Conservation (phyloP, 2,329 filamentous ascomycete genomes). For the Fonsecaea pedrosoi region DNA sequence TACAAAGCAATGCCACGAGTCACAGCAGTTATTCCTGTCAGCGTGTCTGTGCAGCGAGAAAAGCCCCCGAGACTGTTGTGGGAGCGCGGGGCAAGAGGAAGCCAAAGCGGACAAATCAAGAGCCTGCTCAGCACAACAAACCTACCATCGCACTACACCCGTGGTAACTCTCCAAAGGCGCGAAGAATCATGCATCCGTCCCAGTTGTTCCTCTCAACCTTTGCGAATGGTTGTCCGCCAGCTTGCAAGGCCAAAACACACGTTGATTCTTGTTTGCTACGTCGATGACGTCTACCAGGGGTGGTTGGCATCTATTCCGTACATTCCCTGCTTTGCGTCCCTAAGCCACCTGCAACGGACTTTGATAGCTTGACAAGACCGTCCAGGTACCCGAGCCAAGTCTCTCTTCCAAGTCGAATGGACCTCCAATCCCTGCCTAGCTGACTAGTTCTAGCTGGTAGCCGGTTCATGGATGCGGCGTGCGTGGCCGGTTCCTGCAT, state of each 20-base stretch:
- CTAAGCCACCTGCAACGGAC: conserved; percentile 20
- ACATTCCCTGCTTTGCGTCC: conserved; percentile 10
- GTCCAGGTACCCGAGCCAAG: conserved; percentile 29
- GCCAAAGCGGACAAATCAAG: conserved; percentile 14
- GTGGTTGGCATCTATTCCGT: conserved; percentile 1
- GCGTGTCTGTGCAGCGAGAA: conserved; percentile 12
- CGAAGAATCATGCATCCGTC: conserved; percentile 7
- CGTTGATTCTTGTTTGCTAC: neutral
- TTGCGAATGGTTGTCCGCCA: conserved; percentile 15
- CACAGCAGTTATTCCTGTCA: conserved; percentile 20
- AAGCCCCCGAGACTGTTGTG: conserved; percentile 19
- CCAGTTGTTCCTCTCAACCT: neutral
- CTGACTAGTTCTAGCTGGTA: conserved; percentile 19
- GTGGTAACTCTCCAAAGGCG: conserved; percentile 14
- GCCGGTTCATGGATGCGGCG: conserved; percentile 21
- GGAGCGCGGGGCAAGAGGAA: conserved; percentile 16
- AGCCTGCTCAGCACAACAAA: neutral
- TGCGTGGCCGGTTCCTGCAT: conserved; percentile 26
- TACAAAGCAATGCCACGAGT: conserved; percentile 16
- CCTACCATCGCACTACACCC: conserved; percentile 15
- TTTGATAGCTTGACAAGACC: conserved; percentile 16
- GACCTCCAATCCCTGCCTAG: conserved; percentile 21
- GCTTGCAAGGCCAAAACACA: conserved; percentile 11
- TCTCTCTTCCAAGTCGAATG: conserved; percentile 7
- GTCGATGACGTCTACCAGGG: conserved; percentile 12